phyloP scores from a whole-genome alignment of 139 green algal species.

The Spirogloea muscicola region DNA sequence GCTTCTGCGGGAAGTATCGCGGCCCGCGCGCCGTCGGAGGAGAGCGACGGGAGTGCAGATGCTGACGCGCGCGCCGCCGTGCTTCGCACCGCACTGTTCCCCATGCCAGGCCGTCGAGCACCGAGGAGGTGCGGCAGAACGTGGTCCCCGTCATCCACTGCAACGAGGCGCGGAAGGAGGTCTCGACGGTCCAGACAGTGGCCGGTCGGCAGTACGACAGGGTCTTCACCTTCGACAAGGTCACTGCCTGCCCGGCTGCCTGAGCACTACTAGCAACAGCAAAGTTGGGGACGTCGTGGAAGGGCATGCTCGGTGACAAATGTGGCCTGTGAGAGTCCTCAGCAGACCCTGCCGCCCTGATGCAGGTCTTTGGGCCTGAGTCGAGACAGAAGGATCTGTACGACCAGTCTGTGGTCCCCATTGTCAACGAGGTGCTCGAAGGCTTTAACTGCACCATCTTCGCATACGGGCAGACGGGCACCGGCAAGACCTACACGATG shows the following conservation, averaged over 20 bases:
- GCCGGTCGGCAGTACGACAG: slow-evolving; percentile 70
- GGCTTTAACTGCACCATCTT: slow-evolving; percentile 91
- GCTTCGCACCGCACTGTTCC: no score
- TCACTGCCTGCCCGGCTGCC: slow-evolving; percentile 44
- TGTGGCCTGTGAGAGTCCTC: no score
- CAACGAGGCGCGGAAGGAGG: slow-evolving; percentile 72
- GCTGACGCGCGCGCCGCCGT: no score
- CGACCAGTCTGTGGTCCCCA: slow-evolving; percentile 73
- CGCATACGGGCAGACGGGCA: slow-evolving; percentile 90
- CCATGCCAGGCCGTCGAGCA: slow-evolving; percentile 65
- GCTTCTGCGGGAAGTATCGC: no score
- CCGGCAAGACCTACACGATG: slow-evolving; percentile 98
- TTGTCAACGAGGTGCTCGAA: slow-evolving; percentile 93
- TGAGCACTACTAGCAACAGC: no score
- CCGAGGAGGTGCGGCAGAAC: slow-evolving; percentile 65
- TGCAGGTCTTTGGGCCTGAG: slow-evolving; percentile 69
- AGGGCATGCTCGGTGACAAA: no score
- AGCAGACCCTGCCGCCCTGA: no score
- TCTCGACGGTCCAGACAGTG: slow-evolving; percentile 64
- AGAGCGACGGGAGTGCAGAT: no score
- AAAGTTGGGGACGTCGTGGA: no score
- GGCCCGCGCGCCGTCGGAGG: no score
- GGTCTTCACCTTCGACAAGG: slow-evolving; percentile 94
- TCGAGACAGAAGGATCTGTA: slow-evolving; percentile 84
- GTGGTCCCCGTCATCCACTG: slow-evolving; percentile 74